phyloP scores from a whole-genome alignment of 1,284 basidiomycete species.

The Rhodotorula sp. region DNA sequence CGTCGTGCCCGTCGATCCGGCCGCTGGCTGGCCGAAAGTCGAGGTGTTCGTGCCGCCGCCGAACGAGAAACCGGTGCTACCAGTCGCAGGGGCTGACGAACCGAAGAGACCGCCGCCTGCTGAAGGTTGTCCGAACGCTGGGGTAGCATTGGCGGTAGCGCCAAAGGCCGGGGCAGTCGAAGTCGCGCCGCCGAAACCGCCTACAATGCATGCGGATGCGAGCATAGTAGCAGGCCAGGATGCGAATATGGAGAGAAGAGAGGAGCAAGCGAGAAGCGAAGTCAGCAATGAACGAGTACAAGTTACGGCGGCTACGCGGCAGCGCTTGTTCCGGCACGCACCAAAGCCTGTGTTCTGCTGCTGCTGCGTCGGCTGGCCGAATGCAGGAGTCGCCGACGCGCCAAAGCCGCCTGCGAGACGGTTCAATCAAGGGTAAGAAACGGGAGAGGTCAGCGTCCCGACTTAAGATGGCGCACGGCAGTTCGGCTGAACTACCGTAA shows the following conservation, averaged over 20 bases:
- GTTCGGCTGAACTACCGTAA: no score
- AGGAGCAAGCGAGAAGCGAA: not conserved
- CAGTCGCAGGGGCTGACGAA: not conserved
- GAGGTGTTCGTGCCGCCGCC: conserved; percentile 21
- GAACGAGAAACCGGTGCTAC: conserved; percentile 34
- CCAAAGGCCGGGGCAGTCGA: conserved; percentile 28
- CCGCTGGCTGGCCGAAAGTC: conserved; percentile 22
- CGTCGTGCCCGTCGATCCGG: conserved; percentile 4
- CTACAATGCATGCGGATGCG: not conserved
- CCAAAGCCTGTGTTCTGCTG: conserved; percentile 31
- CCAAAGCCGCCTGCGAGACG: conserved; percentile 20
- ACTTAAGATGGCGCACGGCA: not conserved
- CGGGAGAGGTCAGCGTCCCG: not conserved
- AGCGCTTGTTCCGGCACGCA: not conserved
- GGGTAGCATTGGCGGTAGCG: conserved; percentile 6
- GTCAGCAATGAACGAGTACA: not conserved
- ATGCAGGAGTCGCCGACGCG: conserved; percentile 18
- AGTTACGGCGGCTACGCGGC: not conserved
- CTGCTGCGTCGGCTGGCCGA: conserved; percentile 29
- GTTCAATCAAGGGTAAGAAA: not conserved
- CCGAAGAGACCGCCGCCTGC: conserved; percentile 32
- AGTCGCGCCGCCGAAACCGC: conserved; percentile 27
- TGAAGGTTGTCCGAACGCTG: not conserved
- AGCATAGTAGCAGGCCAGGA: not conserved
- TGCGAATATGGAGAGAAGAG: no score